Evolutionary conservation across 169 alveolate species (phyloP).

Genomic region (Eimeria acervulina): DNA sequence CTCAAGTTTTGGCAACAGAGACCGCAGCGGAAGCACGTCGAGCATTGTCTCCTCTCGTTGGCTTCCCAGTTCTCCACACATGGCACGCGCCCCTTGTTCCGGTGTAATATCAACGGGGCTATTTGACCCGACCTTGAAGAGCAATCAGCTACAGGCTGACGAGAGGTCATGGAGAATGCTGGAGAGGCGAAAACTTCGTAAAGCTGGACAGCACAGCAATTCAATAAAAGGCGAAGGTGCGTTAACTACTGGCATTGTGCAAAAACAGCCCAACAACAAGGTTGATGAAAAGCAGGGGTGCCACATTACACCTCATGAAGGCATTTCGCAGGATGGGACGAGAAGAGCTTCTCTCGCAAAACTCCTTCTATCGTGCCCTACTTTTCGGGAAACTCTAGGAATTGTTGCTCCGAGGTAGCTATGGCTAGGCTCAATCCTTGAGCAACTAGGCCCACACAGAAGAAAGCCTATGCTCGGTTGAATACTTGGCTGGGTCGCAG

Average conservation of each 20-base stretch:
- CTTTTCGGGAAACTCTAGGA: slow-evolving; percentile 24
- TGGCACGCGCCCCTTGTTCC: background rate
- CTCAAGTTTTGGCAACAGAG: slow-evolving; percentile 44
- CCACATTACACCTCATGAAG: background rate
- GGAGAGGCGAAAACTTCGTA: slow-evolving; percentile 38
- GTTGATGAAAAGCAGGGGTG: background rate
- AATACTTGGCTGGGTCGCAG: background rate
- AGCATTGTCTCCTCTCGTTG: background rate
- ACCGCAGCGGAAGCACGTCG: slow-evolving; percentile 23
- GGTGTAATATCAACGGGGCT: background rate
- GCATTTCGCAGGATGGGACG: background rate
- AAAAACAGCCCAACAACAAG: background rate
- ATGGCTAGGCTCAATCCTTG: background rate
- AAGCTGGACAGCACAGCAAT: background rate
- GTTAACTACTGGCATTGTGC: background rate
- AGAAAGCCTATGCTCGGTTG: background rate
- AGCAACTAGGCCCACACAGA: background rate
- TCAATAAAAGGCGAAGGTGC: background rate
- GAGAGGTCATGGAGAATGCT: slow-evolving; percentile 47
- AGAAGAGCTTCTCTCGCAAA: slow-evolving; percentile 7
- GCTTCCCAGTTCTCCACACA: background rate
- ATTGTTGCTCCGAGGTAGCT: slow-evolving; percentile 16
- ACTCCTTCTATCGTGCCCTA: slow-evolving; percentile 39
- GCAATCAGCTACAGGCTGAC: slow-evolving; percentile 61
- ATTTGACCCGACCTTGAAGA: slow-evolving; percentile 41